Conservation (phyloP, 2,329 filamentous ascomycete genomes). For the Acrocalymma vagum region DNA sequence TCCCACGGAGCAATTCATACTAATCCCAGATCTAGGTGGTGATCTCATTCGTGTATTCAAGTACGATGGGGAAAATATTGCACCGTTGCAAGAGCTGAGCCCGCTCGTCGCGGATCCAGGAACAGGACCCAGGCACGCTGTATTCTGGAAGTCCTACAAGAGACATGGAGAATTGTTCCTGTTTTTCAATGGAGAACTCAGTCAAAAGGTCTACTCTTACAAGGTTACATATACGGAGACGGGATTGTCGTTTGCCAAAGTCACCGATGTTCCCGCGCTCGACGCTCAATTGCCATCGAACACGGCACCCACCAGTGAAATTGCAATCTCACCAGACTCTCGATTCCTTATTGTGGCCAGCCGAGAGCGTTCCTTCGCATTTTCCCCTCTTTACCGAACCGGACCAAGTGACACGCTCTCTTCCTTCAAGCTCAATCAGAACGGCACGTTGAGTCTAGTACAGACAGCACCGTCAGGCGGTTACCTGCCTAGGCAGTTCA, state of each 20-base stretch:
- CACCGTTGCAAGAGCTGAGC: slow-evolving; percentile 54
- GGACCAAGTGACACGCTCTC: slow-evolving; percentile 65
- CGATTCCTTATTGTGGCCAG: slow-evolving; percentile 72
- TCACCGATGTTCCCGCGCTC: slow-evolving; percentile 2
- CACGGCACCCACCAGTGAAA: slow-evolving; percentile 20
- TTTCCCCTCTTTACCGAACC: slow-evolving; percentile 34
- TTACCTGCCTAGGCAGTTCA: slow-evolving; percentile 70
- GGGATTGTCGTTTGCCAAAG: slow-evolving; percentile 15
- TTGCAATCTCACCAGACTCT: slow-evolving; percentile 46
- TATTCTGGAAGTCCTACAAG: slow-evolving; percentile 55
- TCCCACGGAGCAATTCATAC: slow-evolving; percentile 66
- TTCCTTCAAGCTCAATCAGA: slow-evolving; percentile 43
- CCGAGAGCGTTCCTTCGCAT: slow-evolving; percentile 66
- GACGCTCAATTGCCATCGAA: slow-evolving; percentile 10
- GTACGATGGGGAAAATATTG: slow-evolving; percentile 52
- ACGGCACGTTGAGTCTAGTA: slow-evolving; percentile 62
- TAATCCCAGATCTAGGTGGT: slow-evolving; percentile 71
- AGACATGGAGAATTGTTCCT: slow-evolving; percentile 7
- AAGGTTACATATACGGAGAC: slow-evolving; percentile 4
- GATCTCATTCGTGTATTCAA: slow-evolving; percentile 68
- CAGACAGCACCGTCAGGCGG: slow-evolving; percentile 70
- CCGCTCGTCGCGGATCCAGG: slow-evolving; percentile 58
- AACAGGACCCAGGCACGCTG: slow-evolving; percentile 69
- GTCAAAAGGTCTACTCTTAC: slow-evolving; percentile 22
- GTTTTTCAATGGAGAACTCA: slow-evolving; percentile 22